phyloP scores from a whole-genome alignment of 139 green algal species.

The Edaphochlamys debaryana region DNA sequence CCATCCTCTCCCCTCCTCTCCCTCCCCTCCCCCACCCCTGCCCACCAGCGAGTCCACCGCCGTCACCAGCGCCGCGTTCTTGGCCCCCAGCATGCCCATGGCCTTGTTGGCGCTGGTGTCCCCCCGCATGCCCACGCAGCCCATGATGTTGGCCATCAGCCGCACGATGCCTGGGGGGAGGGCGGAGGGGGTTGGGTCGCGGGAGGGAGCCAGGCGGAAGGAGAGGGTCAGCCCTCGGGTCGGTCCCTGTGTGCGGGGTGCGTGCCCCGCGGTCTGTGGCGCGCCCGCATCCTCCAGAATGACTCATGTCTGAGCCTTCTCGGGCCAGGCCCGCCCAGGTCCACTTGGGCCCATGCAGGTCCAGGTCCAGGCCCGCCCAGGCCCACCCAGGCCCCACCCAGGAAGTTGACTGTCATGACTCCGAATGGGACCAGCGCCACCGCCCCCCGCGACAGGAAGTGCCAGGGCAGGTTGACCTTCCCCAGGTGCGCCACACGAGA shows the following conservation, averaged over 20 bases:
- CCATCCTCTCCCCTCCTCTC: too few species aligned
- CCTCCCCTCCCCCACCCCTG: not conserved
- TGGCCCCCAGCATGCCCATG: constrained; percentile 16
- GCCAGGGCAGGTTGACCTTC: constrained; percentile 18
- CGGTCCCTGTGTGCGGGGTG: too few species aligned
- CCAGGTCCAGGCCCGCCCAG: too few species aligned
- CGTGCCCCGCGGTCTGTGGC: too few species aligned
- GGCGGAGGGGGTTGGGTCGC: too few species aligned
- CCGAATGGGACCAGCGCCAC: constrained; percentile 41
- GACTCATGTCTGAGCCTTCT: too few species aligned
- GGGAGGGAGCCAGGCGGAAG: too few species aligned
- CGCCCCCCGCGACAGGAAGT: constrained; percentile 14
- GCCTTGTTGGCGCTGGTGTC: constrained; percentile 25
- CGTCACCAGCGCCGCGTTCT: constrained; percentile 34
- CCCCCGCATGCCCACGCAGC: constrained; percentile 21
- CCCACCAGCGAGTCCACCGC: constrained; percentile 35
- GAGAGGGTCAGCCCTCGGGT: too few species aligned
- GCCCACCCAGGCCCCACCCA: not conserved
- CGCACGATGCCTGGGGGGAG: constrained; percentile 6
- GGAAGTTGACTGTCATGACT: constrained; percentile 25
- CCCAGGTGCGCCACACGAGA: not conserved
- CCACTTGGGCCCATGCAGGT: too few species aligned
- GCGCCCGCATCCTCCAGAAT: too few species aligned
- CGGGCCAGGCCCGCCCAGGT: too few species aligned
- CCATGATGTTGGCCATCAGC: constrained; percentile 32